Conservation (phyloP, 1,284 basidiomycete genomes). For the Cryptococcus sp. region DNA sequence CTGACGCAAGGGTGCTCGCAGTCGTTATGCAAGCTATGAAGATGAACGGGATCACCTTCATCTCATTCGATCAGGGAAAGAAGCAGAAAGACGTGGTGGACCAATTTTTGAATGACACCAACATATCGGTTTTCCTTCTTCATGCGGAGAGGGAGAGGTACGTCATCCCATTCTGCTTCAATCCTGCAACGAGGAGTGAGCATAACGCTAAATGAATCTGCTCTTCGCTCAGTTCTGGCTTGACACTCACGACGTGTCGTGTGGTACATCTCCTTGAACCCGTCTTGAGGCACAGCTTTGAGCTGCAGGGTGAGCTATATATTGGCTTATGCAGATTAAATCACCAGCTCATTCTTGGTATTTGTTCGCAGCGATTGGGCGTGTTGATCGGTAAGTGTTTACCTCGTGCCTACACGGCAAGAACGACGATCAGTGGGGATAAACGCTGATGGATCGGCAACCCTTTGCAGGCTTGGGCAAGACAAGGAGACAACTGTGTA, state of each 20-base stretch:
- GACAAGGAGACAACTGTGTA: conserved; percentile 47
- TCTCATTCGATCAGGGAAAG: conserved; percentile 37
- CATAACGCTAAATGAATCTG: not conserved
- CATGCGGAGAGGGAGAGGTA: conserved; percentile 51
- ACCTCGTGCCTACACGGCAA: not conserved
- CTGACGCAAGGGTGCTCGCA: conserved; percentile 7
- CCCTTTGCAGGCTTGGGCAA: conserved; percentile 35
- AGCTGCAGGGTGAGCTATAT: conserved; percentile 45
- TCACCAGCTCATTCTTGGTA: not conserved
- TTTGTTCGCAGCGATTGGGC: conserved; percentile 39
- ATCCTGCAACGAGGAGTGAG: not conserved
- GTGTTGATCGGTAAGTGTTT: conserved; percentile 36
- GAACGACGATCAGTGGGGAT: not conserved
- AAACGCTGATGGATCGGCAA: not conserved
- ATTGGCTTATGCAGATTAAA: not conserved
- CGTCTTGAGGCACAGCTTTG: conserved; percentile 50
- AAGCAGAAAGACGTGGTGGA: conserved; percentile 43
- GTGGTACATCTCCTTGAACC: conserved; percentile 53
- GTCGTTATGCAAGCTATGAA: conserved; percentile 48
- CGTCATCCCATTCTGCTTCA: conserved; percentile 2
- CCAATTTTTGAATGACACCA: conserved; percentile 41
- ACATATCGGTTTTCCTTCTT: conserved; percentile 49
- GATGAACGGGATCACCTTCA: conserved; percentile 41
- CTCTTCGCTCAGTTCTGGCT: conserved; percentile 35
- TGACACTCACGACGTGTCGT: conserved; percentile 50